Conservation (phyloP, 2,329 filamentous ascomycete species). For the Fusarium caatingaense region DNA sequence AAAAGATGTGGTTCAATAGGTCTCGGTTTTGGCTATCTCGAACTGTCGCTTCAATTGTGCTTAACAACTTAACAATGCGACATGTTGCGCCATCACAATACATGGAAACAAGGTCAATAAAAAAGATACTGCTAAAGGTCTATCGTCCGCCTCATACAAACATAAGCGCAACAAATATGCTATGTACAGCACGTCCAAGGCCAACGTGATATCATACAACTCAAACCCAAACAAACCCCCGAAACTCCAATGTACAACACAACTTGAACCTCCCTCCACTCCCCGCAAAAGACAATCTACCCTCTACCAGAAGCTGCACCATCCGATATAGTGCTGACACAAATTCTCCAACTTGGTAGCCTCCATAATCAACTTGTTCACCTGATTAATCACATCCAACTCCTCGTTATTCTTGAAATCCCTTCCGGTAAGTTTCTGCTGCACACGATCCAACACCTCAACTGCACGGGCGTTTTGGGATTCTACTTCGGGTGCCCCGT, state of each 20-base stretch:
- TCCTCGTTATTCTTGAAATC: conserved; percentile 92
- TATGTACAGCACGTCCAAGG: conserved; percentile 16
- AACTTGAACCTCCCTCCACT: too few species aligned
- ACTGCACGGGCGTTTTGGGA: conserved; percentile 93
- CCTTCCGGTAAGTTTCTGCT: conserved; percentile 93
- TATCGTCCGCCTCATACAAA: background rate
- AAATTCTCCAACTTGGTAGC: conserved; percentile 97
- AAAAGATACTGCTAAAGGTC: background rate
- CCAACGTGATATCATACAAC: conserved; percentile 21
- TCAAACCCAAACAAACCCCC: background rate
- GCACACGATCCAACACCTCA: conserved; percentile 90
- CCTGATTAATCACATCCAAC: conserved; percentile 85
- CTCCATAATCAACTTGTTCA: conserved; percentile 93
- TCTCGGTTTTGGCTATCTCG: too few species aligned
- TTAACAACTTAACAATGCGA: too few species aligned
- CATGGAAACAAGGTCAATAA: background rate
- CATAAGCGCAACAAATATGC: conserved; percentile 2
- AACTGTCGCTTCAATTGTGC: too few species aligned
- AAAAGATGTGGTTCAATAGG: too few species aligned
- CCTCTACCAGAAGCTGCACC: conserved; percentile 95
- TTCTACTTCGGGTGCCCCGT: conserved; percentile 68
- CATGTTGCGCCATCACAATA: too few species aligned
- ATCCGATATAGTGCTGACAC: conserved; percentile 98
- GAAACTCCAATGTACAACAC: conserved; percentile 37
- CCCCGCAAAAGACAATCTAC: background rate